phyloP scores from a whole-genome alignment of 495 filamentous ascomycete species.

The Penicillium turbatum region DNA sequence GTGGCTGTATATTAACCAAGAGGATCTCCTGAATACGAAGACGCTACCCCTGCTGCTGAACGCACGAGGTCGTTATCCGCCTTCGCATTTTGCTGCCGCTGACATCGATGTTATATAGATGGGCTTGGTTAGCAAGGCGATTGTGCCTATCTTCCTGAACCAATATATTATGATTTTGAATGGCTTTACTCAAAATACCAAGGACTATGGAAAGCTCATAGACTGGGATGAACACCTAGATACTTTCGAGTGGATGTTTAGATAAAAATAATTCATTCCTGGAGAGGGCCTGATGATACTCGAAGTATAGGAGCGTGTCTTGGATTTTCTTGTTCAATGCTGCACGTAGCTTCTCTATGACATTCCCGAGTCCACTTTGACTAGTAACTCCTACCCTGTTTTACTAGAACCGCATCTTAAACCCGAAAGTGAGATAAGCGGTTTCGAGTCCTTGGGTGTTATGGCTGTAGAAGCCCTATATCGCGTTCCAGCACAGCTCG shows the following conservation, averaged over 20 bases:
- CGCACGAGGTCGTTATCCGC: slow-evolving; percentile 40
- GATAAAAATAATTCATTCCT: slow-evolving; percentile 26
- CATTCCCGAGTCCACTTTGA: slow-evolving; percentile 10
- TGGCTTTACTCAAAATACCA: slow-evolving; percentile 17
- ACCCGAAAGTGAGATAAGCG: background rate
- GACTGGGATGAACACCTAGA: slow-evolving; percentile 36
- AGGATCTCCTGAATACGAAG: slow-evolving; percentile 38
- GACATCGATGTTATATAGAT: slow-evolving; percentile 24
- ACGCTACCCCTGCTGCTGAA: slow-evolving; percentile 36
- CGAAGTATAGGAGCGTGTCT: slow-evolving; percentile 40
- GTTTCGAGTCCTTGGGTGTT: slow-evolving; percentile 21
- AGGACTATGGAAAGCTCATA: slow-evolving; percentile 44
- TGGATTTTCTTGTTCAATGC: slow-evolving; percentile 40
- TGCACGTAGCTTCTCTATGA: slow-evolving; percentile 43
- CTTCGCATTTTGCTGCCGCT: slow-evolving; percentile 35
- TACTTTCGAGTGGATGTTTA: slow-evolving; percentile 28
- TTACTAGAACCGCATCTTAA: background rate
- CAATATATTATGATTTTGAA: slow-evolving; percentile 41
- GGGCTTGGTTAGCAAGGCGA: background rate
- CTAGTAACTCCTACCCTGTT: background rate
- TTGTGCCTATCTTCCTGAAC: slow-evolving; percentile 36
- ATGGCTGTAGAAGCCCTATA: slow-evolving; percentile 47
- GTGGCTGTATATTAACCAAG: slow-evolving; percentile 56
- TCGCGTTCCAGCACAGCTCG: slow-evolving; percentile 33
- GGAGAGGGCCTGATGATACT: slow-evolving; percentile 44